A percentile compares a stretch with the other conserved stretches of the same genome.
Evolutionary conservation across 2,329 filamentous ascomycete genomes (phyloP).

Genomic region (Cladosporium colombiae): DNA sequence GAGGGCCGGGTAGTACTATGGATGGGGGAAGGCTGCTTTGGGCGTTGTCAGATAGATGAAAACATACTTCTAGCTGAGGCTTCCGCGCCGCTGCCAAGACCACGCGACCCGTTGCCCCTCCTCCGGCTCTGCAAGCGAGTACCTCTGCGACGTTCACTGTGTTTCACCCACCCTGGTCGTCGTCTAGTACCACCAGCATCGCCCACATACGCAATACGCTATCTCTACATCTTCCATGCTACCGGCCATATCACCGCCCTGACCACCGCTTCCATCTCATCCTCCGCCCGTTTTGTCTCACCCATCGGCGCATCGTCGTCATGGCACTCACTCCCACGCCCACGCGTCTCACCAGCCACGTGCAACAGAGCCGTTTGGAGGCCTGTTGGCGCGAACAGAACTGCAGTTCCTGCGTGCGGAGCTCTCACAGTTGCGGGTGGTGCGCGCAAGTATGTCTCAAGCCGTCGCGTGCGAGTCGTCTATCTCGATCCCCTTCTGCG

Average conservation of each 20-base stretch:
- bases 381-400: slow-evolving; percentile 15
- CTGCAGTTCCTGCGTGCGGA: slow-evolving; percentile 11
- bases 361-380: slow-evolving; percentile 14
- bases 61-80: neutral
- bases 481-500: neutral
- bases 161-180: slow-evolving; percentile 11
- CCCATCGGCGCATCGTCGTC: neutral
- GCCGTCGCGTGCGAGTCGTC: slow-evolving; percentile 1
- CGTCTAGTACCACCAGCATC: neutral
- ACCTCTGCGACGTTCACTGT: slow-evolving; percentile 5
- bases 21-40: neutral
- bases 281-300: slow-evolving; percentile 4
- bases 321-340: slow-evolving; percentile 3
- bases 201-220: slow-evolving; percentile 10
- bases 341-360: slow-evolving; percentile 5
- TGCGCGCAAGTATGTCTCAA: slow-evolving; percentile 12
- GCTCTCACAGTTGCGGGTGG: slow-evolving; percentile 15
- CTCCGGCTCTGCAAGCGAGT: slow-evolving; percentile 14
- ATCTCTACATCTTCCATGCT: neutral
- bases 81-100: neutral
- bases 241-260: neutral
- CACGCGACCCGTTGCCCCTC: slow-evolving; percentile 3
- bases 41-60: slow-evolving; percentile 21
- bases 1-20: neutral
- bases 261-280: neutral